phyloP scores from a whole-genome alignment of 108 stramenopile species.

The Skeletonema costatum region DNA sequence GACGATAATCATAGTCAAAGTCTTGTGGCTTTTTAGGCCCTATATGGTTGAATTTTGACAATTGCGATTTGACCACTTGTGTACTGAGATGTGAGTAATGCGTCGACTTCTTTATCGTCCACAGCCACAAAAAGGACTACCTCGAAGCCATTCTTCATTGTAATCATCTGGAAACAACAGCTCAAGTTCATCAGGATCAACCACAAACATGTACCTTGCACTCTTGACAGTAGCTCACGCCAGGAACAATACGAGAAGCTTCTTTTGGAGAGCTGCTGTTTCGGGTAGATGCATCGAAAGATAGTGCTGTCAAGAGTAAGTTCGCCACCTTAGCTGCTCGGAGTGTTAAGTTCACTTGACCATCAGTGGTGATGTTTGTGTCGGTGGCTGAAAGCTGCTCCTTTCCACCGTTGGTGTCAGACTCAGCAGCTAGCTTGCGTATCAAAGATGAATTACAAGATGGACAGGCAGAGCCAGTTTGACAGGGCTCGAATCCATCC shows the following conservation, averaged over 20 bases:
- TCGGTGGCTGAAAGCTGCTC: neutral
- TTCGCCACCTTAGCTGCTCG: slow-evolving; percentile 23
- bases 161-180: slow-evolving; percentile 9
- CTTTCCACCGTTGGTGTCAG: neutral
- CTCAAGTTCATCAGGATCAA: slow-evolving; percentile 8
- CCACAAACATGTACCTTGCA: slow-evolving; percentile 31
- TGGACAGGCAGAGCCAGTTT: slow-evolving; percentile 13
- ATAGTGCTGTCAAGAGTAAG: slow-evolving; percentile 25
- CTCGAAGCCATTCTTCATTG: slow-evolving; percentile 17
- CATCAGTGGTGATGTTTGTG: neutral
- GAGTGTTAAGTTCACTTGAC: neutral
- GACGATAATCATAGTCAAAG: slow-evolving; percentile 31
- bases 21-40: slow-evolving; percentile 7
- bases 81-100: neutral
- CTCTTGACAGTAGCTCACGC: slow-evolving; percentile 23
- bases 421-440: slow-evolving; percentile 11
- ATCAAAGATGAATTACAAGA: slow-evolving; percentile 24
- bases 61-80: neutral
- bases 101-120: slow-evolving; percentile 8
- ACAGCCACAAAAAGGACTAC: slow-evolving; percentile 19
- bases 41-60: neutral
- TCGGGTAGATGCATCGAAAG: slow-evolving; percentile 26
- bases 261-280: slow-evolving; percentile 2
- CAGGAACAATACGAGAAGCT: neutral
- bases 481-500: slow-evolving; percentile 16